Conservation (phyloP, 2,329 filamentous ascomycete species). For the Colletotrichum incanum region DNA sequence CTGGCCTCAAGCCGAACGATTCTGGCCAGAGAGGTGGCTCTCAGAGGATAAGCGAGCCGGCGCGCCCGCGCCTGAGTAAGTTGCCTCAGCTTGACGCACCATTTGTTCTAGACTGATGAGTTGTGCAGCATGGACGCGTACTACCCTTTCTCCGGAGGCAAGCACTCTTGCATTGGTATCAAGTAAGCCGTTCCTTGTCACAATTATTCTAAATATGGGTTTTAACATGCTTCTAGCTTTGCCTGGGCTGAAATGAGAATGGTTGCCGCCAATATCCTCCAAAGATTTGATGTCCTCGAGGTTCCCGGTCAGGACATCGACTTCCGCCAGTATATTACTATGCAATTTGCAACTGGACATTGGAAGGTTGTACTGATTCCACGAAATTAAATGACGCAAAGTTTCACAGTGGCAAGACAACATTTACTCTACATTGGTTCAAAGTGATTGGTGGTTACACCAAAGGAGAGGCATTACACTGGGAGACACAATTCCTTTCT, state of each 20-base stretch:
- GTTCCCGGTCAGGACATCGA: slow-evolving; percentile 45
- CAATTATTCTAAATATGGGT: accelerated
- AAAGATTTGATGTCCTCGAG: slow-evolving; percentile 46
- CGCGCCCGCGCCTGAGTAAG: slow-evolving; percentile 34
- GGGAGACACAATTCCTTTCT: background rate
- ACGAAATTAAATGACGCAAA: background rate
- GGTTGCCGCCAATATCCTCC: slow-evolving; percentile 45
- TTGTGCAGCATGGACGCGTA: slow-evolving; percentile 36
- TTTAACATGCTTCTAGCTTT: slow-evolving; percentile 38
- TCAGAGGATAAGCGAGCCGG: slow-evolving; percentile 33
- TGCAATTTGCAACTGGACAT: slow-evolving; percentile 48
- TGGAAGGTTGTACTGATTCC: slow-evolving; percentile 55
- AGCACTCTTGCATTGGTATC: slow-evolving; percentile 48
- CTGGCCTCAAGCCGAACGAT: slow-evolving; percentile 36
- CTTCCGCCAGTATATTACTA: slow-evolving; percentile 48
- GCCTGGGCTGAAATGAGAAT: slow-evolving; percentile 48
- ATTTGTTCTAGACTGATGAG: background rate
- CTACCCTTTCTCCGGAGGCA: slow-evolving; percentile 45
- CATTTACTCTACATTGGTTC: too few relatives aligned
- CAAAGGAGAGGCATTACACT: background rate
- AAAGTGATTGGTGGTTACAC: background rate
- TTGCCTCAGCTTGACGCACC: background rate
- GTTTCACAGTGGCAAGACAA: background rate
- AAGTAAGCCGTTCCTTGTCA: slow-evolving; percentile 35
- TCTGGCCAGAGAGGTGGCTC: slow-evolving; percentile 40